Conservation (phyloP, 768 basidiomycete genomes). For the Russula olivacea region DNA sequence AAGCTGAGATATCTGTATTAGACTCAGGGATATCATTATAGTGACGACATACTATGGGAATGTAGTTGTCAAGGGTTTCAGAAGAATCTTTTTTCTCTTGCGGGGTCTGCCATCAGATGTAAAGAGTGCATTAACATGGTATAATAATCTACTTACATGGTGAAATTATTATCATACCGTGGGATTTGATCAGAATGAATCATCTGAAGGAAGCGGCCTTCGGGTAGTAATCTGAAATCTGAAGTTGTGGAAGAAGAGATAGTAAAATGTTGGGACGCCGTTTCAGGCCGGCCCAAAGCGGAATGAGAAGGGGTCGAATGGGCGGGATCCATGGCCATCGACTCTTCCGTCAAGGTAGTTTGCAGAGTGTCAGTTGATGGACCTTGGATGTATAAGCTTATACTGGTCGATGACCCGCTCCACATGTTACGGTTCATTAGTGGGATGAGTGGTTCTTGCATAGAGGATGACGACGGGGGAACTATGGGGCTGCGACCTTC, state of each 20-base stretch:
- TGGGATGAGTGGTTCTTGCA: not conserved
- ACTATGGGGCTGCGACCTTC: not conserved
- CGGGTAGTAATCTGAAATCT: not conserved
- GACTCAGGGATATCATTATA: not conserved
- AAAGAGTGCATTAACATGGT: not conserved
- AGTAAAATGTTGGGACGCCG: too few relatives aligned
- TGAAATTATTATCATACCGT: constrained; percentile 7
- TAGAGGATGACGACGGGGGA: not conserved
- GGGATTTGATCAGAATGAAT: constrained; percentile 14
- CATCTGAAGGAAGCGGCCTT: not conserved
- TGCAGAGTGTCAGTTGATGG: constrained; percentile 11
- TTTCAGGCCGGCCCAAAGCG: too few relatives aligned
- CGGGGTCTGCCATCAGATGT: not conserved
- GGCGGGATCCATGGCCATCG: not conserved
- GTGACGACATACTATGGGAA: constrained; percentile 5
- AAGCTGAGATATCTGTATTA: not conserved
- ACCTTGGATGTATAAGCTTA: not conserved
- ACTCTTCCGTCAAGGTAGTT: not conserved
- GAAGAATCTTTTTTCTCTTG: not conserved
- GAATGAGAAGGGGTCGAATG: too few relatives aligned
- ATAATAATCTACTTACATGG: not conserved
- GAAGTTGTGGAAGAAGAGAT: too few relatives aligned
- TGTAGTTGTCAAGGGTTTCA: not conserved
- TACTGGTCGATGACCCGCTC: not conserved
- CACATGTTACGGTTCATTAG: not conserved